Evolutionary conservation across 108 stramenopile genomes (phyloP), one percentile per base, ranked within the genome.

Genomic region (Cylindrotheca fusiformis): DNA sequence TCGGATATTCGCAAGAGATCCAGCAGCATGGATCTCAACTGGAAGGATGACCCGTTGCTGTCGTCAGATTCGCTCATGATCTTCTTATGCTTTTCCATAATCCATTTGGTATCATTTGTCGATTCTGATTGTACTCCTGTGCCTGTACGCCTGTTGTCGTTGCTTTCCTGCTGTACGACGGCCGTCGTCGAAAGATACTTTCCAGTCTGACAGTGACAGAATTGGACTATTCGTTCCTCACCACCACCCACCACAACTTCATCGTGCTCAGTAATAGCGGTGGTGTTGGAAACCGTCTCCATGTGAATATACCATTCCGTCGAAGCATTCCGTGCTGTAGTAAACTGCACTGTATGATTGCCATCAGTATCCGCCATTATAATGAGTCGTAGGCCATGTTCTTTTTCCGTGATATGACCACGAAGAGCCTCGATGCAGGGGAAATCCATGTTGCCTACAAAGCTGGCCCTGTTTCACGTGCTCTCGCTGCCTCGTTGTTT

Each of bases 391-490:
- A 71, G 28, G 0, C 69, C 69, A 24, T 32, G 54, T 31, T 71
- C 69, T 26, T 41, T 53, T 41, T 71, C 69, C 14, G 60, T 50
- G 4, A 71, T 6, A 29, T 55, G 54, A 32, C 69, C 62, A 20
- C 69, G 69, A 56, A 48, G 55, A 20, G 69, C 69, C 52, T 71
- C 69, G 55, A 71, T 31, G 32, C 69, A 71, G 4, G 69, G 61
- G 14, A 71, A 63, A 17, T 63, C 60, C 32, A 32, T 19, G n/a
- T n/a, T n/a, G n/a, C n/a, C n/a, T n/a, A n/a, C n/a, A n/a, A n/a
- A n/a, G n/a, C n/a, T n/a, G n/a, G n/a, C n/a, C n/a, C n/a, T n/a
- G n/a, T n/a, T n/a, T n/a, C n/a, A n/a, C n/a, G n/a, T n/a, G n/a
- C n/a, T n/a, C n/a, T n/a, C n/a, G n/a, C n/a, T n/a, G n/a, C n/a